phyloP scores from a whole-genome alignment of 2,329 filamentous ascomycete genomes.

The Apiospora sp. region DNA sequence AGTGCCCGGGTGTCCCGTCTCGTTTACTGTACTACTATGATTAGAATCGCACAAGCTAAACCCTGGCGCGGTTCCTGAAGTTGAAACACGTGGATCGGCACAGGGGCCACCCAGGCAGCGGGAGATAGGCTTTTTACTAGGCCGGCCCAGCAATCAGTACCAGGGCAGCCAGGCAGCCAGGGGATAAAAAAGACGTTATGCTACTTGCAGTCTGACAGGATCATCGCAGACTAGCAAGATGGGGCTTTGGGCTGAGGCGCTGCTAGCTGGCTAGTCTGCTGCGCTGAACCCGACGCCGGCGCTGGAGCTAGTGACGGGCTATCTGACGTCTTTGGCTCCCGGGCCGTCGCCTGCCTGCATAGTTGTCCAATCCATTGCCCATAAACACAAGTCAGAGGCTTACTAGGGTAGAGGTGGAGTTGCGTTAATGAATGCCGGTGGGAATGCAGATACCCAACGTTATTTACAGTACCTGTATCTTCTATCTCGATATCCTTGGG shows the following conservation, averaged over 20 bases:
- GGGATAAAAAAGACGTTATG: neutral
- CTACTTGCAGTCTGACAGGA: constrained; percentile 8
- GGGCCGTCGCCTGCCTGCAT: neutral
- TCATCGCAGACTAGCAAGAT: neutral
- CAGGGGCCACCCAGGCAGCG: constrained; percentile 7
- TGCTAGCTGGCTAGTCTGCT: neutral
- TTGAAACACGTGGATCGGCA: constrained; percentile 16
- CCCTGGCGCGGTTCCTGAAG: constrained; percentile 2
- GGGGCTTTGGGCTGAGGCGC: neutral
- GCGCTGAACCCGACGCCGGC: constrained; percentile 5
- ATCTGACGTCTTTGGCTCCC: constrained; percentile 6
- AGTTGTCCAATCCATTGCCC: neutral
- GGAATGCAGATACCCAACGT: neutral
- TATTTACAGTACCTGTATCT: neutral
- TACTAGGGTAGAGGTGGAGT: neutral
- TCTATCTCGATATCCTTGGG: neutral
- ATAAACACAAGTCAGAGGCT: neutral
- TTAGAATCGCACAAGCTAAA: neutral
- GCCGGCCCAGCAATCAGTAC: neutral
- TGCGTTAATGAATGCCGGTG: neutral
- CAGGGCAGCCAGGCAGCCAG: neutral
- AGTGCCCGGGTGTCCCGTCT: neutral
- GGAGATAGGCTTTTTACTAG: neutral
- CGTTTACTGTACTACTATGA: neutral
- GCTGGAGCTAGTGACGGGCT: neutral